phyloP scores from a whole-genome alignment of 2,329 filamentous ascomycete species.

The Pseudocercospora pini-densiflorae region DNA sequence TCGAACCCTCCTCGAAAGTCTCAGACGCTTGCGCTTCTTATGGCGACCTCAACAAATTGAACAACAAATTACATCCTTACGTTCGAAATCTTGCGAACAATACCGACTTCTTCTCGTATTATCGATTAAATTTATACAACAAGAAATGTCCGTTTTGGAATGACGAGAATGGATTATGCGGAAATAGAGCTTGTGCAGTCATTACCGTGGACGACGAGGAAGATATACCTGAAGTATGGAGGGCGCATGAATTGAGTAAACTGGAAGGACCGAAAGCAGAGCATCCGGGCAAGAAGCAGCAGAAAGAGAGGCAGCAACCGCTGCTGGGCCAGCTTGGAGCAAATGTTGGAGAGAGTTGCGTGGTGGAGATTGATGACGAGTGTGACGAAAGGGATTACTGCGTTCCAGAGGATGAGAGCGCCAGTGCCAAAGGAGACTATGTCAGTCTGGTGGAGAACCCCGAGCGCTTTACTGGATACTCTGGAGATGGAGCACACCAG shows the following conservation, averaged over 20 bases:
- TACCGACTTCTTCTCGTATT: slow-evolving; percentile 98
- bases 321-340: slow-evolving; percentile 83
- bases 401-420: slow-evolving; percentile 90
- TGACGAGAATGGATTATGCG: slow-evolving; percentile 91
- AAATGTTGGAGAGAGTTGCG: slow-evolving; percentile 89
- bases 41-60: slow-evolving; percentile 83
- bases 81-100: slow-evolving; percentile 80
- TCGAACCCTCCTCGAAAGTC: slow-evolving; percentile 86
- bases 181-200: slow-evolving; percentile 94
- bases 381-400: slow-evolving; percentile 98
- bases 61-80: slow-evolving; percentile 74
- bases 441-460: slow-evolving; percentile 93
- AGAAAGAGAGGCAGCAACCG: slow-evolving; percentile 72
- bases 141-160: slow-evolving; percentile 96
- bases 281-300: slow-evolving; percentile 78
- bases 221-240: slow-evolving; percentile 90
- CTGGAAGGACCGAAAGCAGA: slow-evolving; percentile 88
- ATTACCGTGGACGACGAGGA: slow-evolving; percentile 95
- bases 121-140: slow-evolving; percentile 91
- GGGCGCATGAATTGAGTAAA: slow-evolving; percentile 88
- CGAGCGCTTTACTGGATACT: slow-evolving; percentile 93
- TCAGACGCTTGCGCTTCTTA: slow-evolving; percentile 95
- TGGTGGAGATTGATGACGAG: slow-evolving; percentile 96
- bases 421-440: slow-evolving; percentile 87
- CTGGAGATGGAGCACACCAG: slow-evolving; percentile 80